Conservation (phyloP, 768 basidiomycete genomes). For the Russula compacta region DNA sequence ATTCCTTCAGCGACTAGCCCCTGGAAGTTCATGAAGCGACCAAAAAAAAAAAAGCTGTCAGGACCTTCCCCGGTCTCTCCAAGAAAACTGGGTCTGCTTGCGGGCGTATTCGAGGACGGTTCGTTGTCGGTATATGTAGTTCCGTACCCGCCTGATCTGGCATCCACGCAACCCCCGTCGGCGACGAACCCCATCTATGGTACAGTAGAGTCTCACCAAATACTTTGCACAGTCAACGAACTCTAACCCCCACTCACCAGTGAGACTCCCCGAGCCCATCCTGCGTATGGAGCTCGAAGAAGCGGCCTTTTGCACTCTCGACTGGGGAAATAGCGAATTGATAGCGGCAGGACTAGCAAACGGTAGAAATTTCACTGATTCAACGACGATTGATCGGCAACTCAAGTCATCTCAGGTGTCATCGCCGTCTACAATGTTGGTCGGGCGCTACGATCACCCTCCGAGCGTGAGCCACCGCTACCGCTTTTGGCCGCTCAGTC, state of each 20-base stretch:
- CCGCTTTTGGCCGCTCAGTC: not conserved
- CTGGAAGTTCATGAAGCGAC: not conserved
- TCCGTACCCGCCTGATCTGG: conserved; percentile 62
- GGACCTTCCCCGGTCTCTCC: conserved; percentile 20
- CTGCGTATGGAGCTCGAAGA: conserved; percentile 69
- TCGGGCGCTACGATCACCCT: conserved; percentile 4
- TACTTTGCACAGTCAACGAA: not conserved
- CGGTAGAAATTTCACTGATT: conserved; percentile 36
- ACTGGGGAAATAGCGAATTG: conserved; percentile 83
- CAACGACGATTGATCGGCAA: not conserved
- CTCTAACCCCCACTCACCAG: conserved; percentile 28
- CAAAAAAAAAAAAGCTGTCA: not conserved
- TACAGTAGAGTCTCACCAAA: not conserved
- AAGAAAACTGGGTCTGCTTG: conserved; percentile 74
- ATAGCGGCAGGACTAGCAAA: conserved; percentile 80
- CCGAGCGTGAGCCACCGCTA: not conserved
- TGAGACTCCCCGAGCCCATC: conserved; percentile 52
- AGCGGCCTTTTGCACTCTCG: conserved; percentile 67
- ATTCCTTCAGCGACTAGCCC: not conserved
- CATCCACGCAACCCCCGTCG: not conserved
- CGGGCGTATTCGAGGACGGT: conserved; percentile 83
- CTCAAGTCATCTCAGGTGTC: conserved; percentile 31
- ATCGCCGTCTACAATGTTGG: conserved; percentile 52
- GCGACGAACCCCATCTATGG: conserved; percentile 10
- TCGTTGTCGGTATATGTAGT: conserved; percentile 69